These are phyloP conservation scores for Fusarium beomiforme DNA, from an alignment of 2,329 filamentous ascomycete genomes.

Conservation along the genomic window DNA sequence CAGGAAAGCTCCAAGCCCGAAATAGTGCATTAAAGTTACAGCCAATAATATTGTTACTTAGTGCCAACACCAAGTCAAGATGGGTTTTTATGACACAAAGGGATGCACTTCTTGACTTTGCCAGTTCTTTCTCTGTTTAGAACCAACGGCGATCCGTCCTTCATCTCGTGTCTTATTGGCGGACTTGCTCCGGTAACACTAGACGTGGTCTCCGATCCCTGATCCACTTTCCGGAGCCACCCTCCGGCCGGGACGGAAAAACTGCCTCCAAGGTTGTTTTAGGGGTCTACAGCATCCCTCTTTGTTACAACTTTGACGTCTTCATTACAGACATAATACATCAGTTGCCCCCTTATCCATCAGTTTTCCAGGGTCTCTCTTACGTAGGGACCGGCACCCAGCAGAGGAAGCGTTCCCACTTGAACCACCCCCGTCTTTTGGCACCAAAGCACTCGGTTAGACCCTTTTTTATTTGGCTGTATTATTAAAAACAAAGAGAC, in stretches of 20 bases:
- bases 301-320: slow-evolving; percentile 11
- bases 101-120: neutral
- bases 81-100: neutral
- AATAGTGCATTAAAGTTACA: neutral
- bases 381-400: slow-evolving; percentile 7
- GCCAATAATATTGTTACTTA: neutral
- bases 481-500: neutral
- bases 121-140: neutral
- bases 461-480: neutral
- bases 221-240: neutral
- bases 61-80: neutral
- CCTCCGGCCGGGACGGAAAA: slow-evolving; percentile 4
- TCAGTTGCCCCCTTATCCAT: neutral
- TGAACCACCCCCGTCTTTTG: neutral
- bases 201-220: neutral
- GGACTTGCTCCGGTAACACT: slow-evolving; percentile 14
- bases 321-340: slow-evolving; percentile 3
- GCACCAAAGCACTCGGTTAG: neutral
- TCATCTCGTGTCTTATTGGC: neutral
- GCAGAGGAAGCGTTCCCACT: neutral
- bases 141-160: neutral
- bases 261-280: neutral
- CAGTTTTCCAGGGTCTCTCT: slow-evolving; percentile 16
- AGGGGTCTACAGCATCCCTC: neutral
- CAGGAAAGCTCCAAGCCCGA: neutral